A percentile compares a stretch with the other conserved stretches of the same genome.
Evolutionary conservation across 2,329 filamentous ascomycete genomes (phyloP).

Genomic region (Hypoxylon sp.): DNA sequence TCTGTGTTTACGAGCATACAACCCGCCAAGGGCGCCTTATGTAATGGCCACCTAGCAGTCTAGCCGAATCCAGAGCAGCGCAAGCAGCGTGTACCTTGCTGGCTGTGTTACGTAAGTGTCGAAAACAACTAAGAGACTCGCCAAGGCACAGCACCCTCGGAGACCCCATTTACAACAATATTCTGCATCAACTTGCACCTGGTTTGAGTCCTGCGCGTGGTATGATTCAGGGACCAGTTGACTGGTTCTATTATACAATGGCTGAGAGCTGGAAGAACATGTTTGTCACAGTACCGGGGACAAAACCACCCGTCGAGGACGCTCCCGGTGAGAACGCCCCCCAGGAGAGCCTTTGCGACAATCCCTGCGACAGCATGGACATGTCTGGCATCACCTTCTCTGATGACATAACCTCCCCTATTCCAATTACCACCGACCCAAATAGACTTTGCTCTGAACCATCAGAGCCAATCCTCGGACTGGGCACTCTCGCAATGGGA

Average conservation of each 20-base stretch:
- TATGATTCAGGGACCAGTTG: background rate
- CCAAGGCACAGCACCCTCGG: background rate
- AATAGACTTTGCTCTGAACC: background rate
- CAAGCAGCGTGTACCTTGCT: conserved; percentile 25
- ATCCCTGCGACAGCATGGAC: background rate
- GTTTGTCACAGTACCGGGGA: background rate
- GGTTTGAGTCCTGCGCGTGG: background rate
- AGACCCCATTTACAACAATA: background rate
- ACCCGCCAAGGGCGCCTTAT: conserved; percentile 19
- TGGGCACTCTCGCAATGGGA: background rate
- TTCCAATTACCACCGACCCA: background rate
- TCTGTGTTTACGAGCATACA: background rate
- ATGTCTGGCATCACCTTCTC: background rate
- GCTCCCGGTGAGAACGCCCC: background rate
- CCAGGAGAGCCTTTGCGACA: background rate
- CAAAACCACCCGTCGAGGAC: too few species aligned
- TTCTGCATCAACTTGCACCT: background rate
- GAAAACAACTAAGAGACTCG: background rate
- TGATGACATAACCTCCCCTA: background rate
- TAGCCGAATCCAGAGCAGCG: conserved; percentile 18
- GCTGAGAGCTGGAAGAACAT: conserved; percentile 5
- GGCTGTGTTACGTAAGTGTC: background rate
- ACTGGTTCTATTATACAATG: background rate
- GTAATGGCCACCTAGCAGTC: conserved; percentile 28
- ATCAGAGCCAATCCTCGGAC: background rate